These are phyloP conservation scores for Peniophora sp. DNA, from an alignment of 1,284 basidiomycete species.

Conservation along the genomic window DNA sequence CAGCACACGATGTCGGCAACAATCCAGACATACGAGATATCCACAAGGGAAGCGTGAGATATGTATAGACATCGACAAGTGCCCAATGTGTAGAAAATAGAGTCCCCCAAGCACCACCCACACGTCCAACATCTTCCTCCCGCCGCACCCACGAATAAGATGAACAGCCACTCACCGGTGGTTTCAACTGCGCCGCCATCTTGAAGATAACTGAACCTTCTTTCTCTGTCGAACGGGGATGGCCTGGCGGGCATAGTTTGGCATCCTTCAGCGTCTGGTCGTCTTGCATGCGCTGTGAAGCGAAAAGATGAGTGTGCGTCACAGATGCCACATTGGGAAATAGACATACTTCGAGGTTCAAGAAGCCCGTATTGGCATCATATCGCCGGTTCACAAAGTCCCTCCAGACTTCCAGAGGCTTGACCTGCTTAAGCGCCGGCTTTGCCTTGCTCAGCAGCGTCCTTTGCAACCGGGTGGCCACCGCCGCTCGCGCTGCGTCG, in stretches of 20 bases:
- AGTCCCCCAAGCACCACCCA: neutral
- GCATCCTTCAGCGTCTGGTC: conserved; percentile 67
- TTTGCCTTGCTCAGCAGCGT: conserved; percentile 49
- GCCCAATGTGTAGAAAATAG: neutral
- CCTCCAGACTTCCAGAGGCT: conserved; percentile 56
- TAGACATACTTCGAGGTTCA: conserved; percentile 75
- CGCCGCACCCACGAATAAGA: conserved; percentile 1
- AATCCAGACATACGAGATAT: neutral
- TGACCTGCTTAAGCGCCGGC: conserved; percentile 23
- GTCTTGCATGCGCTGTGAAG: conserved; percentile 47
- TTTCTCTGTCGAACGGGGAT: conserved; percentile 45
- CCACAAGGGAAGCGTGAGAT: neutral
- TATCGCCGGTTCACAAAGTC: conserved; percentile 65
- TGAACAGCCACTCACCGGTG: conserved; percentile 42
- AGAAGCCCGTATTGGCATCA: conserved; percentile 58
- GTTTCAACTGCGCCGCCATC: conserved; percentile 69
- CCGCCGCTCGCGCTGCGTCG: conserved; percentile 26
- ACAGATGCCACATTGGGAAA: too few relatives aligned
- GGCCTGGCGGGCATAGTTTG: conserved; percentile 60
- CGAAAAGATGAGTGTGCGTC: too few relatives aligned
- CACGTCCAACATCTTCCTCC: neutral
- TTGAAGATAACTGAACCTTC: conserved; percentile 83
- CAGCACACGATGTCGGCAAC: neutral
- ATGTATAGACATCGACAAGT: neutral
- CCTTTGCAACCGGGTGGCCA: conserved; percentile 45